Evolutionary conservation across 1,139 yeast species (phyloP), one percentile per base, ranked within the genome.

Genomic region (Saccharomyces hybrid): DNA sequence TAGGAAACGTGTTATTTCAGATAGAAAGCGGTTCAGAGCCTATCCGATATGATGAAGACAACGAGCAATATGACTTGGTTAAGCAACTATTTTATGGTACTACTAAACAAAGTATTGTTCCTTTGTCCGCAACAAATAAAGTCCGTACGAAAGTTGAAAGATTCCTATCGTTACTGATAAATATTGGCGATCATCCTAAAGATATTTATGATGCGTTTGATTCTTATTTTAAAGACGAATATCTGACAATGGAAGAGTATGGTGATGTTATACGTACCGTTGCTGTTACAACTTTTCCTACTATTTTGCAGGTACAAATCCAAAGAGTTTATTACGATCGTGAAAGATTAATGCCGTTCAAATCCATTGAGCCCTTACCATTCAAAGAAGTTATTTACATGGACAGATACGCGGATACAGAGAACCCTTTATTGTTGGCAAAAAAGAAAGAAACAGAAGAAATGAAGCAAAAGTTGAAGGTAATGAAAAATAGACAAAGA

Each of bases 321-420:
- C 98, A 91, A 70, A 78, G 99, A 64, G 98, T 91, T 0, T 86
- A 89, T 68, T 93, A 86, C 70, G 96, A 93, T 67, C 77, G 91
- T 50, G 85, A 78, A 55, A 72, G 79, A 38, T 77, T 84, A 53
- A 78, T 84, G 70, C 89, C 96, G 0, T 88, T 88, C 64, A 93
- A 93, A 66, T 85, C 91, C 1, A 78, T 82, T 49, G 90, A 87
- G 55, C 95, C 91, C 5, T 77, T 93, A 53, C 91, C 91, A 4
- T 89, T 90, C 64, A 81, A 83, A 44, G 88, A 88, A 52, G 81
- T 76, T 14, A 73, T 93, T 13, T 91, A 86, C 67, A 80, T 93
- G 77, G 99, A 93, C 71, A 77, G 97, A 57, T 93, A 93, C 64
- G 72, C 90, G 68, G 95, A 85, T 53, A 82, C 95, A 0, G 80